phyloP scores from a whole-genome alignment of 768 basidiomycete genomes.

The Cystofilobasidium ferigula region DNA sequence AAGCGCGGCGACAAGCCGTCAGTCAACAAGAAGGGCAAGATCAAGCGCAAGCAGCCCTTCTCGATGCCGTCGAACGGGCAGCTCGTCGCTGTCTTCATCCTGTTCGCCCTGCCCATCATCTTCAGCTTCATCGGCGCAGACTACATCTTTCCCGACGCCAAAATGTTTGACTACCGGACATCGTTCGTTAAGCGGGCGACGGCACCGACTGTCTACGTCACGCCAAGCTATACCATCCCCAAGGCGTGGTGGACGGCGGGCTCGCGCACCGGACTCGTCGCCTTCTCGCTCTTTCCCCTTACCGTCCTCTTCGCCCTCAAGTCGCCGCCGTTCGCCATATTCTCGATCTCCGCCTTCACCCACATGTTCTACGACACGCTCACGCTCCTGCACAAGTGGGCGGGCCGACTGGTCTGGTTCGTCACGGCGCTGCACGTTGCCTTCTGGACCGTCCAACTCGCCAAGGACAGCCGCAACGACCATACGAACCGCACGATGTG shows the following conservation, averaged over 20 bases:
- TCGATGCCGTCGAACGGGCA: conserved; percentile 54
- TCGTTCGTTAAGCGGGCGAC: conserved; percentile 35
- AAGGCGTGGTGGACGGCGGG: conserved; percentile 64
- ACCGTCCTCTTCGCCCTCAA: conserved; percentile 60
- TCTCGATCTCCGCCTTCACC: conserved; percentile 52
- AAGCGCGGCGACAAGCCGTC: conserved; percentile 2
- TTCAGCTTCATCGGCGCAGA: conserved; percentile 56
- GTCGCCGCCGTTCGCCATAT: conserved; percentile 57
- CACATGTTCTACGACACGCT: conserved; percentile 69
- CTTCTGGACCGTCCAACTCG: conserved; percentile 60
- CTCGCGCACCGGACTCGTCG: conserved; percentile 56
- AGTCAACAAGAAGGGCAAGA: conserved; percentile 8
- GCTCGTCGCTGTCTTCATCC: conserved; percentile 45
- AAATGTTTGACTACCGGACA: conserved; percentile 37
- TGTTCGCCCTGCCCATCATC: conserved; percentile 43
- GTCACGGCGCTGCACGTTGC: conserved; percentile 52
- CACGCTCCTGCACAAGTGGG: conserved; percentile 58
- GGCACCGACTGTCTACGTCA: conserved; percentile 37
- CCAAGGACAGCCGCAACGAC: conserved; percentile 45
- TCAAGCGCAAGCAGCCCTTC: conserved; percentile 18
- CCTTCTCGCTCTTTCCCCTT: conserved; percentile 61
- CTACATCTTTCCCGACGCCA: conserved; percentile 49
- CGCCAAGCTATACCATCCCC: conserved; percentile 51
- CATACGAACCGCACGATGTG: conserved; percentile 39
- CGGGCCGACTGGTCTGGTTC: conserved; percentile 59